phyloP scores from a whole-genome alignment of 352 stramenopile genomes.

The Peronosclerospora sorghi region DNA sequence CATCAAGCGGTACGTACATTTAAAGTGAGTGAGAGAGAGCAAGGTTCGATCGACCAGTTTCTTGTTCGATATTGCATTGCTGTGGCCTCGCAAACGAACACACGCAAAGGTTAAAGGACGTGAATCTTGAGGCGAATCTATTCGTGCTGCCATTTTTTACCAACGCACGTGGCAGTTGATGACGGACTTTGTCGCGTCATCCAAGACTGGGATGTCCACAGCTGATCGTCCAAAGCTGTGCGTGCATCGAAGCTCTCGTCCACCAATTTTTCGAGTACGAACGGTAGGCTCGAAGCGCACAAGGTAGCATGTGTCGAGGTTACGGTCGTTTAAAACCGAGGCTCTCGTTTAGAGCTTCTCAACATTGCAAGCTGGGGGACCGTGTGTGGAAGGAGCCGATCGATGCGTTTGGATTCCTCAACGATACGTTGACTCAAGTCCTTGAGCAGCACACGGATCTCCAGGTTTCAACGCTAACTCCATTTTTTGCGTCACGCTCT shows the following conservation, averaged over 20 bases:
- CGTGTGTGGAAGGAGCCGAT: conserved; percentile 67
- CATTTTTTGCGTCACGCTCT: background rate
- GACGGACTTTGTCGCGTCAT: too few relatives aligned
- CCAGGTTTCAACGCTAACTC: conserved; percentile 57
- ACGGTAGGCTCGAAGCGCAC: conserved; percentile 14
- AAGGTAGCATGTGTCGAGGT: too few relatives aligned
- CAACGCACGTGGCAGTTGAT: conserved; percentile 12
- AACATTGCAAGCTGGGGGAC: conserved; percentile 78
- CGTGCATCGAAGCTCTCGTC: conserved; percentile 44
- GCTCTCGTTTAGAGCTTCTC: conserved; percentile 12
- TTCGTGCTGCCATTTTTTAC: conserved; percentile 65
- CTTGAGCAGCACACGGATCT: conserved; percentile 66
- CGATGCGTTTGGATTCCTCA: conserved; percentile 54
- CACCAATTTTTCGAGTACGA: conserved; percentile 80
- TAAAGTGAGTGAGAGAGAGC: background rate
- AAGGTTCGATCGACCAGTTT: too few relatives aligned
- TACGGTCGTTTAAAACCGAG: too few relatives aligned
- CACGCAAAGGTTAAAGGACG: conserved; percentile 44
- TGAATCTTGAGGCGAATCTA: conserved; percentile 30
- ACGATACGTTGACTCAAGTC: conserved; percentile 62
- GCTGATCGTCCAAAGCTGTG: conserved; percentile 54
- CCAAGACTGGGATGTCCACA: conserved; percentile 3
- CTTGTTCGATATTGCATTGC: conserved; percentile 27
- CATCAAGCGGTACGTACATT: conserved; percentile 20
- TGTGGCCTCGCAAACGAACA: conserved; percentile 49